Evolutionary conservation across 495 filamentous ascomycete species (phyloP).

Genomic region (Parachaetomium inaequale): DNA sequence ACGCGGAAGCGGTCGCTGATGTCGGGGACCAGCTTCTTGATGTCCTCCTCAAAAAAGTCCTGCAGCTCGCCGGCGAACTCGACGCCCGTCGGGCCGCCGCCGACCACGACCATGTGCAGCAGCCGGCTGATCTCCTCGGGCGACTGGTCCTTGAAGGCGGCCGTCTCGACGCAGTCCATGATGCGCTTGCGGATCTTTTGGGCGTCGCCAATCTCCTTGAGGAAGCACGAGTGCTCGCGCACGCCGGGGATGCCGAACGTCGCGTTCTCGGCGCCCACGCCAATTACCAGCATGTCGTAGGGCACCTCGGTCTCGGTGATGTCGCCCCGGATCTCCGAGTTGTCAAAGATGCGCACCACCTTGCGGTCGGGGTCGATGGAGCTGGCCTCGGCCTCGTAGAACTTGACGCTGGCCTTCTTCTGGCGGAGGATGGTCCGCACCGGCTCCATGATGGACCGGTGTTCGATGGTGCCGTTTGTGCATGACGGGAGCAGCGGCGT

Average conservation of each 20-base stretch:
- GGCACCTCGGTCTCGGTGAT: conserved; percentile 80
- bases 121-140: conserved; percentile 86
- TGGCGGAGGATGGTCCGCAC: conserved; percentile 89
- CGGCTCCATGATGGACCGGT: conserved; percentile 99
- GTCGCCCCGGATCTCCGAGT: conserved; percentile 88
- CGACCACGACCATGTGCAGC: conserved; percentile 98
- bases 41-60: conserved; percentile 96
- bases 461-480: conserved; percentile 95
- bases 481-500: conserved; percentile 95
- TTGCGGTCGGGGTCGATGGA: conserved; percentile 93
- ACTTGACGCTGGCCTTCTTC: conserved; percentile 87
- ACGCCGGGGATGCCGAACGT: conserved; percentile 98
- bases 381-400: conserved; percentile 96
- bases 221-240: conserved; percentile 90
- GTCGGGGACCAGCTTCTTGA: conserved; percentile 96
- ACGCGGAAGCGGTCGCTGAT: conserved; percentile 93
- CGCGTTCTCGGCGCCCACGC: conserved; percentile 96
- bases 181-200: conserved; percentile 95
- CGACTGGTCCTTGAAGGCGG: conserved; percentile 96
- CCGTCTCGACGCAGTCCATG: conserved; percentile 99
- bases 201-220: conserved; percentile 96
- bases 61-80: conserved; percentile 98
- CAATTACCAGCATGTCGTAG: conserved; percentile 97
- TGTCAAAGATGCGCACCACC: conserved; percentile 81
- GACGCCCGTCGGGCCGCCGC: conserved; percentile 95